Percentiles rank a stretch among this genome's conserved stretches.
Conservation (phyloP, 106 monocot genomes). For the Acorus gramineus region DNA sequence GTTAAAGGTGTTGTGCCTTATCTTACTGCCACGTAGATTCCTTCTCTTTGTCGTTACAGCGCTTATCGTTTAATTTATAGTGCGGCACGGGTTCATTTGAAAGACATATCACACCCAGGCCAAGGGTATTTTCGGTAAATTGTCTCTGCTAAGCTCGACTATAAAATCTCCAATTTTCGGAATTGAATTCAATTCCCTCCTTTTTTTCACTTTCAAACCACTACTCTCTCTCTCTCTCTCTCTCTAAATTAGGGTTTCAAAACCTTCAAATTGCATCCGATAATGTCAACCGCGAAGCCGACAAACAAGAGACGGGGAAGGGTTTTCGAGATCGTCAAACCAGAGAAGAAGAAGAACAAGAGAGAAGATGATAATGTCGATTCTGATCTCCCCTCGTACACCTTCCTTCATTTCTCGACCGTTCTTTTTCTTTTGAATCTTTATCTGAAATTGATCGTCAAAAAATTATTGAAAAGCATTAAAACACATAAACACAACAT, state of each 20-base stretch:
- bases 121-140: no score
- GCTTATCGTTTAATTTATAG: neutral
- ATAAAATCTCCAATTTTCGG: no score
- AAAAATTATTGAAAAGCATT: constrained; percentile 29
- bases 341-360: constrained; percentile 28
- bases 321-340: constrained; percentile 17
- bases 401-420: neutral
- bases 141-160: no score
- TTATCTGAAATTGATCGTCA: neutral
- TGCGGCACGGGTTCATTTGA: no score
- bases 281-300: constrained; percentile 22
- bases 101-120: no score
- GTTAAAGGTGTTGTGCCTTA: no score
- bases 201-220: no score
- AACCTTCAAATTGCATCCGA: neutral
- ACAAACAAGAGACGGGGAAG: constrained; percentile 33
- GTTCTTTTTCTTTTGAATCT: neutral
- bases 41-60: neutral
- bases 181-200: no score
- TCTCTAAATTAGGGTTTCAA: no score
- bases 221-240: no score
- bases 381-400: constrained; percentile 34
- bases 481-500: no score
- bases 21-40: neutral
- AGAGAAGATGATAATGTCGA: constrained; percentile 16